Evolutionary conservation across 106 monocot species (phyloP), one percentile per base, ranked within the genome.

Genomic region (Platanthera guangdongensis): DNA sequence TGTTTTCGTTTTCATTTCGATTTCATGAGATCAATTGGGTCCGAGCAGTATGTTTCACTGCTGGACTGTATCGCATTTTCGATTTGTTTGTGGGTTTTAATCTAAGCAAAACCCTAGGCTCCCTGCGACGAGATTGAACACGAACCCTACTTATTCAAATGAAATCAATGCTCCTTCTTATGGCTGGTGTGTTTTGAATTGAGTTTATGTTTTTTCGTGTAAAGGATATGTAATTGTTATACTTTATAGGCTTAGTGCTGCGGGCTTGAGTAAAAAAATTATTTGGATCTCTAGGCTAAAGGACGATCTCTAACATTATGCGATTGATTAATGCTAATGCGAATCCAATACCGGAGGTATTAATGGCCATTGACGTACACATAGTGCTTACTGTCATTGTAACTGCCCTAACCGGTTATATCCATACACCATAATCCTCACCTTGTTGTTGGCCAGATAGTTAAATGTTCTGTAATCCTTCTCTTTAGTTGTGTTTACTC

Each of bases 51-150:
- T 65, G 65, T 12, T 65, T 30, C 22, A 10, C 47, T 8, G 70
- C 7, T 70, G 16, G 47, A 70, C 47, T n/a, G 48, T 15, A 7
- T 1, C 14, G 14, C 9, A 48, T 70, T 47, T 45, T 15, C 46
- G 47, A 70, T 70, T 70, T 32, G 67, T 48, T 48, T 45, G 16
- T 12, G 11, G 6, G 46, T 47, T 64, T 5, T 64, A 22, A 8
- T 7, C 10, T 64, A 3, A 64, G 9, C 9, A 39, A 67, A 28
- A 67, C 25, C 67, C 67, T 47, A 47, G 15, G 70, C 47, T 9
- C 47, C 70, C 46, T 70, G 5, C 14, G 50, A 72, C 70, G 32
- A 67, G 67, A 39, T 67, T 28, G 67, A 67, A 67, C 32, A 67
- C 32, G 59, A 67, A 67, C 67, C 30, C 25, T 67, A 67, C 4